phyloP scores from a whole-genome alignment of 2,329 filamentous ascomycete genomes.

The Talaromyces islandicus region DNA sequence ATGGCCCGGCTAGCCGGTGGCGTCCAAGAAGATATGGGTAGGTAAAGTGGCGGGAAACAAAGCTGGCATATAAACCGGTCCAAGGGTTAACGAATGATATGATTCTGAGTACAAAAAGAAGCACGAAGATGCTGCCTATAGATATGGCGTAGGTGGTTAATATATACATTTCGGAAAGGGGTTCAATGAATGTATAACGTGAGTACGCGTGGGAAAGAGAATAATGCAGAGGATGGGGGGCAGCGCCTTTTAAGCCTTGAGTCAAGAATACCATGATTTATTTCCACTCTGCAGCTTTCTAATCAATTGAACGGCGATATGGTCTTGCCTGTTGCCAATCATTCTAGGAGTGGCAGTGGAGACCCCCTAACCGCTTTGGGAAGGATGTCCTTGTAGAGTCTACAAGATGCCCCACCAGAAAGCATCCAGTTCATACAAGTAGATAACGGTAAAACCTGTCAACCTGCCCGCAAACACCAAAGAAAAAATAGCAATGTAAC shows the following conservation, averaged over 20 bases:
- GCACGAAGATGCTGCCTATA: not conserved
- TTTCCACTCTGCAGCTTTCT: not conserved
- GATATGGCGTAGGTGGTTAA: not conserved
- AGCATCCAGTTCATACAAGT: no score
- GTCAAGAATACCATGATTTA: not conserved
- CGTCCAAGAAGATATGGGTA: not conserved
- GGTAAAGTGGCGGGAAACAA: not conserved
- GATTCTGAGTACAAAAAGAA: not conserved
- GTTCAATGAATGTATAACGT: not conserved
- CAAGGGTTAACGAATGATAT: not conserved
- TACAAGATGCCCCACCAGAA: no score
- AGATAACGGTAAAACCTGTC: no score
- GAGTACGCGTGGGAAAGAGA: not conserved
- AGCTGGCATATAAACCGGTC: not conserved
- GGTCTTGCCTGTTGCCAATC: not conserved
- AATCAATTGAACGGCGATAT: not conserved
- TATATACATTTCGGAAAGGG: not conserved
- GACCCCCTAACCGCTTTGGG: not conserved
- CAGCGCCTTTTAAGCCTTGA: not conserved
- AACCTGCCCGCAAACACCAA: no score
- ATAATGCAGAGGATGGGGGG: not conserved
- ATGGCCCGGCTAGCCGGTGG: not conserved
- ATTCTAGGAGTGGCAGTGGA: no score
- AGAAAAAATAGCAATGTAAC: no score
- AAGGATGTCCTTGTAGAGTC: not conserved